Evolutionary conservation across 164 flowering plant genomes (phyloP), one percentile per base, ranked within the genome.

Genomic region (Akebia trifoliata): DNA sequence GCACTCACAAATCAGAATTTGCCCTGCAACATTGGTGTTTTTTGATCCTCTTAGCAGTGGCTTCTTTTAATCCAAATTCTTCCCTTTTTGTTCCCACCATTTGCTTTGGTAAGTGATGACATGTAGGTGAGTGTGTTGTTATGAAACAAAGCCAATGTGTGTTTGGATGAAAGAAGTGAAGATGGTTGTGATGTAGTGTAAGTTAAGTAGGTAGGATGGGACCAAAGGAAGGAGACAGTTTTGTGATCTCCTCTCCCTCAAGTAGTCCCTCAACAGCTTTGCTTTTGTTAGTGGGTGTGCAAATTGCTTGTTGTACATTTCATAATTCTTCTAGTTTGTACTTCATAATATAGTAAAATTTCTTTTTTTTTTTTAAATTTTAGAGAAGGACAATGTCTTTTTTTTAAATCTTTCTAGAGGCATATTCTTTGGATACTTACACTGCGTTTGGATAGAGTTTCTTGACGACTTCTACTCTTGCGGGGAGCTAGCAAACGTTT

Each of bases 241-340:
- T 56, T 42, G 59, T 56, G 59, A 56, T 56, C 59, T 56, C 55
- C 20, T 34, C 12, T 32, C 38, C 55, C n/a, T n/a, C n/a, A n/a
- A 31, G 31, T 6, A 29, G 54, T 50, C 22, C 54, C 29, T 29
- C 36, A 28, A 8, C 53, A 50, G n/a, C 34, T 48, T 26, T 48
- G 52, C 52, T 48, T 48, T 37, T 37, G 11, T 11, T 17, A 37
- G 40, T 37, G 4, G 15, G 1, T 37, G 11, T 37, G 10, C 11
- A 3, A 6, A 37, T n/a, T 14, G 40, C 15, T 37, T 37, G n/a
- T 11, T 37, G 40, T 3, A 37, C 15, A 37, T 37, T 37, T 34
- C 1, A 7, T 4, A 2, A 6, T 43, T 18, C 47, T 43, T 43
- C 8, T 43, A 21, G 24, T 43, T n/a, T n/a, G n/a, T n/a, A n/a